Conservation (phyloP, 768 basidiomycete genomes). For the Leucosporidium yakuticum region DNA sequence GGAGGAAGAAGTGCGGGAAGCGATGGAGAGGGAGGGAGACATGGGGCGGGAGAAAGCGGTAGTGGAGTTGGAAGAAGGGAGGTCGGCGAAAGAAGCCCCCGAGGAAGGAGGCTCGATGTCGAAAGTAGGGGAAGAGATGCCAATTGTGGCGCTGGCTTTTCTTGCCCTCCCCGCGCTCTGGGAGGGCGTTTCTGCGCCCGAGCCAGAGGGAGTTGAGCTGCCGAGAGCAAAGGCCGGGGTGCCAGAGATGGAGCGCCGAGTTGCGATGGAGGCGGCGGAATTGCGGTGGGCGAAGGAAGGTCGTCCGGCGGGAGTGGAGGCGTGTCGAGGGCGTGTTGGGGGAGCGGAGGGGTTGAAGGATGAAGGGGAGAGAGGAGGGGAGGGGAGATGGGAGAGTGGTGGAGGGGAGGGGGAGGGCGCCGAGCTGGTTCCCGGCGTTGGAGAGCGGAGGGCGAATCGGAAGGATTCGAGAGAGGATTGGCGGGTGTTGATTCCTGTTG, state of each 20-base stretch:
- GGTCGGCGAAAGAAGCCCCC: too few relatives aligned
- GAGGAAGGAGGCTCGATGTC: slow-evolving; percentile 4
- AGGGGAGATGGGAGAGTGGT: not conserved
- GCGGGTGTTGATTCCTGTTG: not conserved
- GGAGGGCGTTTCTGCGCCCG: not conserved
- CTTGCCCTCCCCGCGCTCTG: slow-evolving; percentile 11
- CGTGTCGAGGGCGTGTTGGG: not conserved
- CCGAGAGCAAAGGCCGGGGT: not conserved
- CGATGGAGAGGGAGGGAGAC: not conserved
- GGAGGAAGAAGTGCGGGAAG: too few relatives aligned
- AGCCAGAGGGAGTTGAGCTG: slow-evolving; percentile 4
- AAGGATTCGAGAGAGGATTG: slow-evolving; percentile 1
- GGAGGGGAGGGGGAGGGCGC: not conserved
- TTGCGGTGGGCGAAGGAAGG: not conserved
- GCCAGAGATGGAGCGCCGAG: not conserved
- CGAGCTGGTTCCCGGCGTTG: not conserved
- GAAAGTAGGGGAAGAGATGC: slow-evolving; percentile 21
- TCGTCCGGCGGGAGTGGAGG: not conserved
- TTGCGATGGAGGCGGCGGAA: slow-evolving; percentile 2
- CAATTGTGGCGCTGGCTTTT: slow-evolving; percentile 36
- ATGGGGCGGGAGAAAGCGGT: not conserved
- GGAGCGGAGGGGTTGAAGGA: slow-evolving; percentile 5
- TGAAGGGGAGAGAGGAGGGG: not conserved
- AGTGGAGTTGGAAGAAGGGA: not conserved
- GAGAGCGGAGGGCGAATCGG: not conserved